Evolutionary conservation across 331 rosid species (phyloP).

Genomic region (Rhamnella rubrinervis): DNA sequence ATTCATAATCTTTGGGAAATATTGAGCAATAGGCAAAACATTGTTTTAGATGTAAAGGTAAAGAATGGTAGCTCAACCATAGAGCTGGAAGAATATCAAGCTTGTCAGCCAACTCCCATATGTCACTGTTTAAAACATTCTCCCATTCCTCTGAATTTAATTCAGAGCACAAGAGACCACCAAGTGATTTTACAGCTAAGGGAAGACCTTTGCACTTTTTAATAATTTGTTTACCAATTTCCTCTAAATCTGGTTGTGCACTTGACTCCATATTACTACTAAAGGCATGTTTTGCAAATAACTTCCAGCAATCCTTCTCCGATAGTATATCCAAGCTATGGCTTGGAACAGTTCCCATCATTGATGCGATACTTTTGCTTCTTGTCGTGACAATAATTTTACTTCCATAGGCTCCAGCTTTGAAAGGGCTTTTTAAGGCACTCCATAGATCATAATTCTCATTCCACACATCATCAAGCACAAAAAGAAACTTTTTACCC

Average conservation of each 20-base stretch:
- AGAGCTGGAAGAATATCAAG: constrained; percentile 23
- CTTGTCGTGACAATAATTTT: constrained; percentile 26
- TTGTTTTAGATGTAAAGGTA: constrained; percentile 30
- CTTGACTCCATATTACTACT: background rate
- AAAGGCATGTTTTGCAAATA: constrained; percentile 25
- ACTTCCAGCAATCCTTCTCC: constrained; percentile 30
- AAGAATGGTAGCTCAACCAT: constrained; percentile 36
- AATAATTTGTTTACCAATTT: constrained; percentile 24
- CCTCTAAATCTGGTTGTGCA: constrained; percentile 8
- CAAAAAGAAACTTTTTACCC: constrained; percentile 8
- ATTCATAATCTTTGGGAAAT: constrained; percentile 29
- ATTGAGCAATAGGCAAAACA: constrained; percentile 45
- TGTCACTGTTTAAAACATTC: constrained; percentile 19
- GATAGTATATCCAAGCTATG: constrained; percentile 5
- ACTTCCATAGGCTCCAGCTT: constrained; percentile 15
- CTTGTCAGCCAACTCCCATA: constrained; percentile 12
- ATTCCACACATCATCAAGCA: constrained; percentile 38
- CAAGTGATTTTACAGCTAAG: constrained; percentile 37
- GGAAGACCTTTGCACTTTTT: constrained; percentile 32
- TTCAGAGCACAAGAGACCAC: constrained; percentile 16
- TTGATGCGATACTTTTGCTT: background rate
- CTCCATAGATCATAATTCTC: constrained; percentile 20
- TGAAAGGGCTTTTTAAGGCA: background rate
- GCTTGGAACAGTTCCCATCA: constrained; percentile 1
- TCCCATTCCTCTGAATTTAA: constrained; percentile 7